Evolutionary conservation across 73 alveolate genomes (phyloP).

Genomic region (Tetrahymena thermophila): DNA sequence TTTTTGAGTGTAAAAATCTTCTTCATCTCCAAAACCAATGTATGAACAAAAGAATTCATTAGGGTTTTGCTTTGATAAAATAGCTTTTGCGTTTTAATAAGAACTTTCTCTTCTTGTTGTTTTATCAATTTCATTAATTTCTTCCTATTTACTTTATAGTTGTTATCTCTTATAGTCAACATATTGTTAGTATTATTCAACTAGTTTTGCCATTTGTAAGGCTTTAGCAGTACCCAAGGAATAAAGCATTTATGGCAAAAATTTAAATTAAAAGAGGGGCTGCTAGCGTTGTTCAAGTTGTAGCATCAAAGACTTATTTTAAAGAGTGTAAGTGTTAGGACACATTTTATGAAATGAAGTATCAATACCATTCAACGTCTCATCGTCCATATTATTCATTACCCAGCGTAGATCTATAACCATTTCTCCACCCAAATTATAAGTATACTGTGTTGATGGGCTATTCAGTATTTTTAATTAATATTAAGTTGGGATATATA

Average conservation of each 20-base stretch:
- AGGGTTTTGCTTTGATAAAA: background rate
- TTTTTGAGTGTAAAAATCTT: background rate
- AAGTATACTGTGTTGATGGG: background rate
- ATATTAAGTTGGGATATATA: background rate
- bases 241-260: background rate
- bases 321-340: background rate
- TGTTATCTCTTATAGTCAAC: background rate
- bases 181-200: background rate
- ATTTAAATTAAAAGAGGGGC: background rate
- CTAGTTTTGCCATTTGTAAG: background rate
- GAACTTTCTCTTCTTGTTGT: background rate
- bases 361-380: background rate
- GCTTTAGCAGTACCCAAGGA: background rate
- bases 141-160: background rate
- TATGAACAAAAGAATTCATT: background rate
- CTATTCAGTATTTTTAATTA: background rate
- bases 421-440: background rate
- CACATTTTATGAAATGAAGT: background rate
- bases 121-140: background rate
- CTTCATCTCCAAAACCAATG: background rate
- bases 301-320: background rate
- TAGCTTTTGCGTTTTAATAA: background rate
- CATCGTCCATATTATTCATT: background rate
- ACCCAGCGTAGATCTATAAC: background rate
- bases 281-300: background rate